phyloP scores from a whole-genome alignment of 1,284 basidiomycete genomes.

The Athelia sp. region DNA sequence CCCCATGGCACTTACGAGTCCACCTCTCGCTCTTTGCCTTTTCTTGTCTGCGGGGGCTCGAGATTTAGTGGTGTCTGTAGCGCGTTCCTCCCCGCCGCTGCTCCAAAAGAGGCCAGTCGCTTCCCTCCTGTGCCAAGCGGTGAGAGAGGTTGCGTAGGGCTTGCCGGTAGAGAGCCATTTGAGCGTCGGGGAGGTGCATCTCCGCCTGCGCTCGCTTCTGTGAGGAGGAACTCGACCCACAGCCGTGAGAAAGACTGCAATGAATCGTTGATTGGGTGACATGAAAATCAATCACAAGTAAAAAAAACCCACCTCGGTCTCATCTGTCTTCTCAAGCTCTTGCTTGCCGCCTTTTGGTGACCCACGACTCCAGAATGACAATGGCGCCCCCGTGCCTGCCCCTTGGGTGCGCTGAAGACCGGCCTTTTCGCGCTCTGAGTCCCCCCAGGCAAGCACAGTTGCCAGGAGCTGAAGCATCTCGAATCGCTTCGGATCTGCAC shows the following conservation, averaged over 20 bases:
- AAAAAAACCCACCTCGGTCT: conserved; percentile 61
- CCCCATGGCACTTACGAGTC: not conserved
- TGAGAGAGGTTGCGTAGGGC: not conserved
- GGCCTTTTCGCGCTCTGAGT: conserved; percentile 86
- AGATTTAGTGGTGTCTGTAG: not conserved
- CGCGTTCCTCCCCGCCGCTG: not conserved
- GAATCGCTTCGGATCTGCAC: conserved; percentile 91
- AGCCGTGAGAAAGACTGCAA: conserved; percentile 86
- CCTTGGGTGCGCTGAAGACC: conserved; percentile 67
- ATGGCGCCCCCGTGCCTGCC: conserved; percentile 20
- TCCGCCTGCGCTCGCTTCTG: conserved; percentile 68
- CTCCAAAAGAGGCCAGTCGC: not conserved
- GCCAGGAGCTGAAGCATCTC: conserved; percentile 92
- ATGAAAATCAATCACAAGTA: not conserved
- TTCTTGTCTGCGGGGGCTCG: not conserved
- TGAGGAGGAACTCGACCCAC: conserved; percentile 94
- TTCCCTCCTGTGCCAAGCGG: not conserved
- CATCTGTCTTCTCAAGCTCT: conserved; percentile 70
- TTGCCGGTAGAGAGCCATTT: not conserved
- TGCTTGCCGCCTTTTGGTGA: conserved; percentile 32
- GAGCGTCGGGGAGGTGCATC: not conserved
- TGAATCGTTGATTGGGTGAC: conserved; percentile 2
- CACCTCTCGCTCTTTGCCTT: not conserved
- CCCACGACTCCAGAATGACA: conserved; percentile 49
- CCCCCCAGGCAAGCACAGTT: conserved; percentile 88